These are phyloP conservation scores for Tylopilus orsonianus DNA, from an alignment of 1,284 basidiomycete genomes.

Conservation along the genomic window DNA sequence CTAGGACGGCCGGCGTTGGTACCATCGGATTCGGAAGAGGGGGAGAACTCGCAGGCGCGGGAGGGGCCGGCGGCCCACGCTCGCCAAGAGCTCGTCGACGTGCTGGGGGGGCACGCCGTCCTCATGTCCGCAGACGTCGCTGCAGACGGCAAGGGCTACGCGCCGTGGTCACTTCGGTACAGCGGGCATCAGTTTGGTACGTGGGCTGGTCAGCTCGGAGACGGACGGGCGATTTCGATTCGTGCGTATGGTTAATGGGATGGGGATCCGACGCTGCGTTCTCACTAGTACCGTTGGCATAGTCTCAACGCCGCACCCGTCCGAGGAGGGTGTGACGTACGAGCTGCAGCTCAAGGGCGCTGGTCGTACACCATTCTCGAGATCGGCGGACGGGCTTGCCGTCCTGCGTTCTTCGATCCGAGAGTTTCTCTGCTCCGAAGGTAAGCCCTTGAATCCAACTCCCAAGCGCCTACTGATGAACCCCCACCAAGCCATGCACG, in stretches of 20 bases:
- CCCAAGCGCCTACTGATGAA: conserved; percentile 1
- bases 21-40: conserved; percentile 31
- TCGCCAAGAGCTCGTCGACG: conserved; percentile 73
- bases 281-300: conserved; percentile 8
- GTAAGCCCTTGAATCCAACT: conserved; percentile 37
- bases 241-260: conserved; percentile 43
- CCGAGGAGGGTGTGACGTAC: conserved; percentile 54
- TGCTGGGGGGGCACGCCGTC: conserved; percentile 77
- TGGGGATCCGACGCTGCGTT: neutral
- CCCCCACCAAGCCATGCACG: conserved; percentile 70
- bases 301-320: conserved; percentile 78
- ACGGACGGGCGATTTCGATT: conserved; percentile 90
- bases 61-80: conserved; percentile 37
- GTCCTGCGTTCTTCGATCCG: conserved; percentile 90
- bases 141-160: conserved; percentile 53
- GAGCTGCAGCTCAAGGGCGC: conserved; percentile 95
- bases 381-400: conserved; percentile 90
- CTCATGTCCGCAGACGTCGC: conserved; percentile 52
- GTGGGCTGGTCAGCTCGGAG: conserved; percentile 97
- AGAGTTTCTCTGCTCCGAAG: conserved; percentile 88
- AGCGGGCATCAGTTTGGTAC: conserved; percentile 90
- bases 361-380: conserved; percentile 92
- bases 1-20: conserved; percentile 58
- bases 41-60: conserved; percentile 25
- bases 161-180: conserved; percentile 88